Conservation (phyloP, 192 early-diverging fungal species). For the Diversispora epigaea region DNA sequence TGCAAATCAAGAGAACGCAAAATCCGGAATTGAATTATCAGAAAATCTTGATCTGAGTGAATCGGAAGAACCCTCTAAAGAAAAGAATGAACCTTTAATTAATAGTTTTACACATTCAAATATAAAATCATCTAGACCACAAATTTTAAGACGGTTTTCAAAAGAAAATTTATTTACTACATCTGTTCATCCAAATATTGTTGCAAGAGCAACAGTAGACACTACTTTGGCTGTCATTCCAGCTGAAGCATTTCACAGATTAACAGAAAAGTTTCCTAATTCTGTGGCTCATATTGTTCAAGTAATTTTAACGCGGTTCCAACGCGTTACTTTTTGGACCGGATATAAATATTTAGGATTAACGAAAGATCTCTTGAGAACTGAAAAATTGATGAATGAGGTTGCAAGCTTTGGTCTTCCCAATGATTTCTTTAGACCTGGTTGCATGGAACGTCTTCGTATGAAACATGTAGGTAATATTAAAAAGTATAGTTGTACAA, state of each 20-base stretch:
- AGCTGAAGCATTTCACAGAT: constrained; percentile 84
- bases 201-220: constrained; percentile 81
- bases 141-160: constrained; percentile 5
- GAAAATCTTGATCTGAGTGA: no score
- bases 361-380: constrained; percentile 79
- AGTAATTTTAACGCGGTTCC: constrained; percentile 92
- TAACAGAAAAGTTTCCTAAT: constrained; percentile 88
- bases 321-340: constrained; percentile 91
- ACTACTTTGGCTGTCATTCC: constrained; percentile 94
- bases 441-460: constrained; percentile 57
- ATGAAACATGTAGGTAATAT: constrained; percentile 43
- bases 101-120: no score
- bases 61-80: background rate
- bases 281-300: constrained; percentile 94
- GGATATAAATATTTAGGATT: constrained; percentile 86
- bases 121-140: background rate
- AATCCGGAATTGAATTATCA: no score
- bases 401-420: constrained; percentile 62
- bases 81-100: background rate
- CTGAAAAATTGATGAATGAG: constrained; percentile 83
- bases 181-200: constrained; percentile 66
- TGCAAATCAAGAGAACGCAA: no score
- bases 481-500: constrained; percentile 41
- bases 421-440: constrained; percentile 50
- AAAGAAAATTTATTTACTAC: constrained; percentile 9